phyloP scores from a whole-genome alignment of 495 filamentous ascomycete species.

The Usnea hakonensis region DNA sequence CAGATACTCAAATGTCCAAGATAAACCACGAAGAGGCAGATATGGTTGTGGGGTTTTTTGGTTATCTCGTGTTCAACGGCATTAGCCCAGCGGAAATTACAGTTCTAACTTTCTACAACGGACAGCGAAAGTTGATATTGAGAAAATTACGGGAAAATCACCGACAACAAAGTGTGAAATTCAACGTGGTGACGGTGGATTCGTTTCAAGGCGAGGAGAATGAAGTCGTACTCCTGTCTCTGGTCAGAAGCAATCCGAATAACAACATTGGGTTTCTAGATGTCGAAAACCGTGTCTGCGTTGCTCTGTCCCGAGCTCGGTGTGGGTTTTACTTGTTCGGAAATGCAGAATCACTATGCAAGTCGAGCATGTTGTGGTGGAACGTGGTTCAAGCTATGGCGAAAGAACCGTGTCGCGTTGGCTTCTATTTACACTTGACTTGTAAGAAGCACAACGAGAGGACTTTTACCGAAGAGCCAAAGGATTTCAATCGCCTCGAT shows the following conservation, averaged over 20 bases:
- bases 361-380: slow-evolving; percentile 31
- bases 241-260: slow-evolving; percentile 63
- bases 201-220: slow-evolving; percentile 96
- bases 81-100: slow-evolving; percentile 57
- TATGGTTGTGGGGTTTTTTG: slow-evolving; percentile 67
- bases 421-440: slow-evolving; percentile 32
- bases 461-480: slow-evolving; percentile 24
- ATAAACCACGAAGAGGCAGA: slow-evolving; percentile 67
- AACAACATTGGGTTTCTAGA: slow-evolving; percentile 61
- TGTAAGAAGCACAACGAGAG: slow-evolving; percentile 35
- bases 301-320: slow-evolving; percentile 81
- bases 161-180: slow-evolving; percentile 39
- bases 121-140: slow-evolving; percentile 63
- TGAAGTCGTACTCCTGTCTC: slow-evolving; percentile 71
- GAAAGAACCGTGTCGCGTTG: slow-evolving; percentile 28
- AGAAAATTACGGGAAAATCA: slow-evolving; percentile 42
- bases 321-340: slow-evolving; percentile 85
- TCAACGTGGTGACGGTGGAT: slow-evolving; percentile 79
- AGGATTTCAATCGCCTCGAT: slow-evolving; percentile 26
- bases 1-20: slow-evolving; percentile 58
- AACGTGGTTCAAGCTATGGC: slow-evolving; percentile 33
- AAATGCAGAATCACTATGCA: slow-evolving; percentile 50
- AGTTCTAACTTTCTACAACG: slow-evolving; percentile 85
- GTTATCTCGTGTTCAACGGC: slow-evolving; percentile 65
- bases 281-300: slow-evolving; percentile 73